Evolutionary conservation across 1,284 basidiomycete genomes (phyloP), one percentile per base, ranked within the genome.

Genomic region (Takashimella tepidaria): DNA sequence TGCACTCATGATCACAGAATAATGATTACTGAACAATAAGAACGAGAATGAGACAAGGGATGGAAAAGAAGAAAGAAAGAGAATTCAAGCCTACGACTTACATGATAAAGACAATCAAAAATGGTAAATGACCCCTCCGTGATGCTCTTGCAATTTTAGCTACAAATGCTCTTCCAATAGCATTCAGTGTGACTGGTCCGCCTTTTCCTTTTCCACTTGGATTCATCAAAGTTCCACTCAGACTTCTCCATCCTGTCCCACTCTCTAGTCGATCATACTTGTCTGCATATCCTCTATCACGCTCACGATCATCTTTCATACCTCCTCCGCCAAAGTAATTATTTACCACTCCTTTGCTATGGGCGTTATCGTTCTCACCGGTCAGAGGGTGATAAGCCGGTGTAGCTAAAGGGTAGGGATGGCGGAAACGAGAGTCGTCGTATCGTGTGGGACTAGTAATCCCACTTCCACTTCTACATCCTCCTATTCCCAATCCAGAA

Each of bases 21-120:
- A n/a, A n/a, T n/a, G n/a, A n/a, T n/a, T n/a, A n/a, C n/a, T n/a
- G n/a, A n/a, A n/a, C n/a, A n/a, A n/a, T n/a, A n/a, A n/a, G n/a
- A n/a, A n/a, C n/a, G n/a, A n/a, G n/a, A n/a, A n/a, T n/a, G n/a
- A n/a, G n/a, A n/a, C n/a, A n/a, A n/a, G n/a, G n/a, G n/a, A n/a
- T n/a, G n/a, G n/a, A n/a, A n/a, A n/a, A n/a, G n/a, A n/a, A n/a
- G n/a, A n/a, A n/a, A n/a, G n/a, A n/a, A n/a, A n/a, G n/a, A n/a
- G n/a, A n/a, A n/a, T n/a, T n/a, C n/a, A 37, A 16, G 31, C 31
- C 10, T 37, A 8, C 31, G 11, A 64, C 69, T 54, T 44, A 72
- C 71, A 59, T 69, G 26, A 62, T 58, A 54, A 67, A 74, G 45
- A 64, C 61, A 53, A 65, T 61, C 49, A 68, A 57, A 55, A 68